These are phyloP conservation scores for Aquilaria malaccensis DNA, from an alignment of 345 rosid species.

Conservation along the genomic window DNA sequence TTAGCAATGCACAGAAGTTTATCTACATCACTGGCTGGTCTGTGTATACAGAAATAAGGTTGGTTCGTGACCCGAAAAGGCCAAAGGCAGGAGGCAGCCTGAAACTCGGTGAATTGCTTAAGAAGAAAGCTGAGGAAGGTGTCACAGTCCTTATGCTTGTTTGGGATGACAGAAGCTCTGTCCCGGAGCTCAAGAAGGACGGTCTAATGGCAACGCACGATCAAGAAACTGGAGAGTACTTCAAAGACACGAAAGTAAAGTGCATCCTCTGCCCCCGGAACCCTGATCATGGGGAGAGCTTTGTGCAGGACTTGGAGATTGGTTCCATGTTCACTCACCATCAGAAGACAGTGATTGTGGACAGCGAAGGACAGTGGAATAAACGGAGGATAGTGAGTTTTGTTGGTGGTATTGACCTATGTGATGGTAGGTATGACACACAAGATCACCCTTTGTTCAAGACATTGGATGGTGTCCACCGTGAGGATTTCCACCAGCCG, in stretches of 20 bases:
- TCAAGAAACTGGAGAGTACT: conserved; percentile 7
- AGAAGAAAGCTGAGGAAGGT: conserved; percentile 4
- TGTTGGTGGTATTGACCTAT: conserved; percentile 14
- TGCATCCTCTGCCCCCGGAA: conserved; percentile 12
- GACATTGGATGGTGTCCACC: conserved; percentile 1
- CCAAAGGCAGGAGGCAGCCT: background rate
- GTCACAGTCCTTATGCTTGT: conserved; percentile 11
- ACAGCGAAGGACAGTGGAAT: background rate
- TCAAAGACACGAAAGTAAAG: background rate
- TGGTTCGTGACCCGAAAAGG: conserved; percentile 4
- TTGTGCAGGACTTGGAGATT: conserved; percentile 1
- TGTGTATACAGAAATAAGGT: conserved; percentile 7
- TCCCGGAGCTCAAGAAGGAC: conserved; percentile 1
- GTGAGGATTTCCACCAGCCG: conserved; percentile 14
- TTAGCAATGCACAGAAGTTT: conserved; percentile 3
- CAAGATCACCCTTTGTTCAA: conserved; percentile 10
- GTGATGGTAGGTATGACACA: conserved; percentile 13
- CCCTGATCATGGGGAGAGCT: background rate
- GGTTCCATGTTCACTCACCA: conserved; percentile 18
- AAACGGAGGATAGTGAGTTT: conserved; percentile 9
- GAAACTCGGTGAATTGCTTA: conserved; percentile 9
- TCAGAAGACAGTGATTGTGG: conserved; percentile 8
- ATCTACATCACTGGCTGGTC: conserved; percentile 16
- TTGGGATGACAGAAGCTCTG: conserved; percentile 15
- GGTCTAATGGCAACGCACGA: conserved; percentile 16